phyloP scores from a whole-genome alignment of 371 early-diverging fungal genomes.

The Blakeslea trispora region DNA sequence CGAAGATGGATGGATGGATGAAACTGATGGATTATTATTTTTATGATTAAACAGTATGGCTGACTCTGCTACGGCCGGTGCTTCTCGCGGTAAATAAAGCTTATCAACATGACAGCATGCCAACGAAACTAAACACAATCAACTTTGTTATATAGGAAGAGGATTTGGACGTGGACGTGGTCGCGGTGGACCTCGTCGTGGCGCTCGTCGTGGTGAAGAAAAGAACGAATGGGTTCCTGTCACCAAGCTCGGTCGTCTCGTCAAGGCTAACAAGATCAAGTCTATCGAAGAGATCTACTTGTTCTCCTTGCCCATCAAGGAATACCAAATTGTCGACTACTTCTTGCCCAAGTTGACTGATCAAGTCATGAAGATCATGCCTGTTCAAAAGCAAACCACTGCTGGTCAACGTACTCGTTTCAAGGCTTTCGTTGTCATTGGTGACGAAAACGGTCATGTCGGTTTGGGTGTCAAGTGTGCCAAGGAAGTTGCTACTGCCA shows the following conservation, averaged over 20 bases:
- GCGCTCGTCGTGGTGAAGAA: slow-evolving; percentile 83
- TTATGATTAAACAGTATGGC: slow-evolving; percentile 50
- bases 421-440: slow-evolving; percentile 99
- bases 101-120: not conserved
- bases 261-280: slow-evolving; percentile 92
- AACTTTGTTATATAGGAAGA: slow-evolving; percentile 50
- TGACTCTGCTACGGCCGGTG: slow-evolving; percentile 82
- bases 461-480: slow-evolving; percentile 99
- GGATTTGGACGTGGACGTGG: slow-evolving; percentile 74
- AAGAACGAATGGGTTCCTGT: slow-evolving; percentile 83
- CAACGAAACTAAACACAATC: not conserved
- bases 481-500: slow-evolving; percentile 99
- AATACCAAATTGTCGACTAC: slow-evolving; percentile 98
- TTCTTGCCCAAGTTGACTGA: slow-evolving; percentile 98
- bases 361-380: slow-evolving; percentile 99
- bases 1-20: slow-evolving; percentile 18
- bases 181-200: slow-evolving; percentile 61
- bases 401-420: slow-evolving; percentile 99
- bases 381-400: slow-evolving; percentile 99
- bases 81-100: slow-evolving; percentile 51
- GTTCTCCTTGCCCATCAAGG: slow-evolving; percentile 99
- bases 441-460: slow-evolving; percentile 98
- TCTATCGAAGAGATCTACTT: slow-evolving; percentile 96
- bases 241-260: slow-evolving; percentile 87
- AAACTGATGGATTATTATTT: slow-evolving; percentile 2